These are phyloP conservation scores for Modicella reniformis DNA, from an alignment of 371 early-diverging fungal species.

Conservation along the genomic window DNA sequence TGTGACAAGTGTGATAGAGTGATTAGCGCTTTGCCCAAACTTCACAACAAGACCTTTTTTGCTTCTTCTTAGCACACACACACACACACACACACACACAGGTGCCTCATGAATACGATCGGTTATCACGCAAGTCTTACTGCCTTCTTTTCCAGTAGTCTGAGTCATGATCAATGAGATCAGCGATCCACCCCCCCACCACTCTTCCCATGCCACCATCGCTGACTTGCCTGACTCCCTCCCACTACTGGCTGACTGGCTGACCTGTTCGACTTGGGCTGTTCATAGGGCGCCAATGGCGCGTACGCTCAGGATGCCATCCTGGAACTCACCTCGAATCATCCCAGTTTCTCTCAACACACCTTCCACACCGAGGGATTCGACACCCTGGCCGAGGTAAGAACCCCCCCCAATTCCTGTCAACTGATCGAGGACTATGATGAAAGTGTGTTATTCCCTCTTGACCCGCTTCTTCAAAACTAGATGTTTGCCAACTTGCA, in stretches of 20 bases:
- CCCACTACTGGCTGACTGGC: background rate
- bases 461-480: background rate
- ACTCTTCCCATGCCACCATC: too few species aligned
- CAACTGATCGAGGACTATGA: background rate
- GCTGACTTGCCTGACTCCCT: background rate
- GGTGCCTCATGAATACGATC: constrained; percentile 36
- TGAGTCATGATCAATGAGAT: background rate
- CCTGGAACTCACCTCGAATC: constrained; percentile 44
- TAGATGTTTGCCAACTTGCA: constrained; percentile 41
- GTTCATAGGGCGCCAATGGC: constrained; percentile 38
- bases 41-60: background rate
- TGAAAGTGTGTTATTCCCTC: background rate
- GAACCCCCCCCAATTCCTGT: background rate
- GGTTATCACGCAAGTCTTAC: constrained; percentile 44
- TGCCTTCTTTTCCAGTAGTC: background rate
- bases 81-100: background rate
- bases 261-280: too few species aligned
- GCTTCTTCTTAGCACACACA: background rate
- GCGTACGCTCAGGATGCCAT: constrained; percentile 54
- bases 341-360: constrained; percentile 40
- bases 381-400: constrained; percentile 46
- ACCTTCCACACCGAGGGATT: constrained; percentile 45
- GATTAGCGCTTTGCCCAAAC: background rate
- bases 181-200: too few species aligned
- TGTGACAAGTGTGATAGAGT: too few species aligned